Conservation (phyloP, 1,284 basidiomycete genomes). For the Lentinula novae-zelandiae region DNA sequence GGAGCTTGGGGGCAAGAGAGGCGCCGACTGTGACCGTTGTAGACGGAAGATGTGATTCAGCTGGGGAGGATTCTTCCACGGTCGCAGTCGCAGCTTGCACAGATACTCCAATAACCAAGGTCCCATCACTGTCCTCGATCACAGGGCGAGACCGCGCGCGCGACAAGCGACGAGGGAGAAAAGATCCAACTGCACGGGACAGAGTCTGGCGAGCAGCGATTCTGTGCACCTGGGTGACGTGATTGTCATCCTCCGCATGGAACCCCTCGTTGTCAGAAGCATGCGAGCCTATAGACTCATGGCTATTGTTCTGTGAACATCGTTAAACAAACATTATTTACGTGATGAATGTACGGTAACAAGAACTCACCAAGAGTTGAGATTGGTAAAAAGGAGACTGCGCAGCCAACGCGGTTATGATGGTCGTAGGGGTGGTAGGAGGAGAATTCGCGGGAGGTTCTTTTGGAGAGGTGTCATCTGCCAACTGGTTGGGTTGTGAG, state of each 20-base stretch:
- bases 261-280: constrained; percentile 33
- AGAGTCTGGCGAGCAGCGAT: constrained; percentile 49
- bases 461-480: constrained; percentile 21
- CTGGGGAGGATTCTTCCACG: constrained; percentile 19
- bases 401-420: constrained; percentile 33
- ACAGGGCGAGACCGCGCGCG: constrained; percentile 44
- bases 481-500: neutral
- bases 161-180: constrained; percentile 52
- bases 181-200: constrained; percentile 42
- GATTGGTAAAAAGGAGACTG: constrained; percentile 48
- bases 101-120: constrained; percentile 52
- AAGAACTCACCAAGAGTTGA: constrained; percentile 38
- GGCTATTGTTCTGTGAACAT: constrained; percentile 38
- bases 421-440: constrained; percentile 30
- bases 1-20: constrained; percentile 30
- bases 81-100: constrained; percentile 51
- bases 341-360: constrained; percentile 3
- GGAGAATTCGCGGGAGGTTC: constrained; percentile 42
- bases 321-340: constrained; percentile 10
- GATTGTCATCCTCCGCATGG: constrained; percentile 41
- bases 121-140: constrained; percentile 26
- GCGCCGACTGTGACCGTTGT: constrained; percentile 27
- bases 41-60: constrained; percentile 23
- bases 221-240: constrained; percentile 54
- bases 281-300: constrained; percentile 48